Evolutionary conservation across 169 alveolate genomes (phyloP).

Genomic region (Perkinsus chesapeaki): DNA sequence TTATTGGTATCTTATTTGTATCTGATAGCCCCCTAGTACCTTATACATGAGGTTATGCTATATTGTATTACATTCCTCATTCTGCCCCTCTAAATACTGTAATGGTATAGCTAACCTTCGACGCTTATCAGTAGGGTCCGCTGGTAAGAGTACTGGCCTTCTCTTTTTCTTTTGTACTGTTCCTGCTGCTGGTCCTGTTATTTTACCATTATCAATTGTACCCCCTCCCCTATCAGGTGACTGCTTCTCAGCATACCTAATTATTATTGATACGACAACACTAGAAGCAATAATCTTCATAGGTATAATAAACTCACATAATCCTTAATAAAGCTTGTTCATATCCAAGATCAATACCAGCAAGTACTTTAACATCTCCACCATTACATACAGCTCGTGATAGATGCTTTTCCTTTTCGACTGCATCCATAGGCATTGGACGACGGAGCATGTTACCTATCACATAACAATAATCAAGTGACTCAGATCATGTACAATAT

Average conservation of each 20-base stretch:
- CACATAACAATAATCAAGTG: no score
- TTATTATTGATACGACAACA: not conserved
- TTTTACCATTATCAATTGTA: no score
- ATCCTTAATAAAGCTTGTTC: not conserved
- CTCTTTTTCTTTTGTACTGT: not conserved
- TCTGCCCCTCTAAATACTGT: not conserved
- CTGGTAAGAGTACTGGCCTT: not conserved
- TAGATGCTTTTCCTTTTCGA: not conserved
- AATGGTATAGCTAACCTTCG: not conserved
- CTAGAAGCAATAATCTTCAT: no score
- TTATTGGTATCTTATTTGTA: not conserved
- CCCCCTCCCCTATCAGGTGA: no score
- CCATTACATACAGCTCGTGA: not conserved
- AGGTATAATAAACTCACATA: not conserved
- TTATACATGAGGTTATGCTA: not conserved
- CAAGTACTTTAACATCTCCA: not conserved
- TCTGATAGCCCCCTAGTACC: not conserved
- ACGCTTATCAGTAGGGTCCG: not conserved
- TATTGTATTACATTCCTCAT: not conserved
- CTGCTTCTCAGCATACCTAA: not conserved
- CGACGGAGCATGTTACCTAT: not conserved
- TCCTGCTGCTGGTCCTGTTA: not conserved
- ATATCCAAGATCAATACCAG: not conserved
- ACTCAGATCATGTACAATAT: not conserved
- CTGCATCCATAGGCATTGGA: not conserved